Percentiles rank a stretch among this genome's conserved stretches.
Evolutionary conservation across 352 stramenopile genomes (phyloP).

Genomic region (Globisporangium emineosum): DNA sequence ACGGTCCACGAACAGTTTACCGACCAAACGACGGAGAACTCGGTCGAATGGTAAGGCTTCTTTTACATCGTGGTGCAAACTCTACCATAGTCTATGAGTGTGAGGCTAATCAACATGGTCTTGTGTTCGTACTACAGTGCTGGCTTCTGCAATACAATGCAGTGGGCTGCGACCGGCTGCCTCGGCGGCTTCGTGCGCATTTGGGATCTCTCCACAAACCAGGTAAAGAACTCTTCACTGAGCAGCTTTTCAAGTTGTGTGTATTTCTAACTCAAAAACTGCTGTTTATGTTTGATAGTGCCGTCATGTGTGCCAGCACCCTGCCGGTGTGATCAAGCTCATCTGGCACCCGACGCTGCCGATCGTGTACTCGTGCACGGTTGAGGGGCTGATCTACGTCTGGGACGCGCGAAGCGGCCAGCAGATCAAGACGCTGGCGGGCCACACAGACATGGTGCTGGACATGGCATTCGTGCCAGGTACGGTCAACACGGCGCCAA

Average conservation of each 20-base stretch:
- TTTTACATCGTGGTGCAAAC: not conserved
- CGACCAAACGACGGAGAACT: constrained; percentile 65
- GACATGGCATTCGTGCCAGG: constrained; percentile 79
- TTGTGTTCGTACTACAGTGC: constrained; percentile 45
- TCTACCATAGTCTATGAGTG: not conserved
- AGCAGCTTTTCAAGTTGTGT: not conserved
- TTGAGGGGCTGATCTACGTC: constrained; percentile 88
- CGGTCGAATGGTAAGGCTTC: constrained; percentile 73
- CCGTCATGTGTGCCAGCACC: constrained; percentile 85
- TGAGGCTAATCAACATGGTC: not conserved
- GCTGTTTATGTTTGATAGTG: constrained; percentile 37
- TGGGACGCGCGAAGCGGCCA: constrained; percentile 90
- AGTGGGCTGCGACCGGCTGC: constrained; percentile 94
- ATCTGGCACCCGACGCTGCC: constrained; percentile 87
- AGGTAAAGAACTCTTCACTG: constrained; percentile 29
- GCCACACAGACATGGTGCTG: constrained; percentile 91
- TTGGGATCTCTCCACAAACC: constrained; percentile 92
- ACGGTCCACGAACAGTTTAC: constrained; percentile 47
- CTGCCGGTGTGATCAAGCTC: constrained; percentile 88
- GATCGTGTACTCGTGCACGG: constrained; percentile 82
- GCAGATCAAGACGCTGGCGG: constrained; percentile 68
- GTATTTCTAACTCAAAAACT: not conserved
- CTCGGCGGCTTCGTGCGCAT: constrained; percentile 95
- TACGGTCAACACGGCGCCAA: constrained; percentile 33
- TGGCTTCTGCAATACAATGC: constrained; percentile 92